Percentiles rank a stretch among this genome's conserved stretches.
These are phyloP conservation scores for Metarhizium robertsii DNA, from an alignment of 2,329 filamentous ascomycete genomes.

Conservation along the genomic window DNA sequence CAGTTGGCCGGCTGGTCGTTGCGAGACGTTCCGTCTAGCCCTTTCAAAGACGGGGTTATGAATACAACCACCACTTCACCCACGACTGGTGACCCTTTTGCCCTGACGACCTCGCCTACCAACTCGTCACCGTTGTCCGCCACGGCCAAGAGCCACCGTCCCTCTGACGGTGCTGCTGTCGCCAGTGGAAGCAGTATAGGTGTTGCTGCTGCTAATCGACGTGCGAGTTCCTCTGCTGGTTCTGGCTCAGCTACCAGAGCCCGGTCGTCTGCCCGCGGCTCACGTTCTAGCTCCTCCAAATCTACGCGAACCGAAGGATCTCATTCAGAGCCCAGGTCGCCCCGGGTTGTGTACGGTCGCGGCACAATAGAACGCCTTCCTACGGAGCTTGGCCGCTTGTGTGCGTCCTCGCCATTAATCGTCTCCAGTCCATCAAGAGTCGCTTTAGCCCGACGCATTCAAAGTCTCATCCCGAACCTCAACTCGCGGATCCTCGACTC, in stretches of 20 bases:
- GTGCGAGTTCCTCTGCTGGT: constrained; percentile 1
- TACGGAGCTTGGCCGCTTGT: constrained; percentile 22
- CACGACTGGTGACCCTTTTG: background rate
- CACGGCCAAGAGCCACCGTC: background rate
- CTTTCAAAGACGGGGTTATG: constrained; percentile 2
- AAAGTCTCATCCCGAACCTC: constrained; percentile 23
- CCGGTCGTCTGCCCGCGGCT: background rate
- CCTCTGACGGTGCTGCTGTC: background rate
- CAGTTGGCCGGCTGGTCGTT: background rate
- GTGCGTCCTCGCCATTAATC: constrained; percentile 24
- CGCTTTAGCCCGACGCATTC: constrained; percentile 23
- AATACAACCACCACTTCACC: background rate
- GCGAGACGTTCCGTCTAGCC: background rate
- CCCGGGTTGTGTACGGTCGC: constrained; percentile 25
- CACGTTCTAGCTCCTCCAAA: constrained; percentile 1
- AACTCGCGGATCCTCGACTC: constrained; percentile 24
- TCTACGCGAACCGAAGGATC: constrained; percentile 3
- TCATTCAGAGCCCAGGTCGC: constrained; percentile 9
- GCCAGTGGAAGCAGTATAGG: constrained; percentile 1
- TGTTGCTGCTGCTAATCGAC: background rate
- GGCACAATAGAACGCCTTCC: constrained; percentile 23
- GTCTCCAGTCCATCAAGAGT: constrained; percentile 28
- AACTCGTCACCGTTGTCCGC: background rate
- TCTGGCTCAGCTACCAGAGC: constrained; percentile 1
- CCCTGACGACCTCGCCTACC: background rate